Evolutionary conservation across 441 rosid species (phyloP), one percentile per base, ranked within the genome.

Genomic region (Gossypium schwendimanii): DNA sequence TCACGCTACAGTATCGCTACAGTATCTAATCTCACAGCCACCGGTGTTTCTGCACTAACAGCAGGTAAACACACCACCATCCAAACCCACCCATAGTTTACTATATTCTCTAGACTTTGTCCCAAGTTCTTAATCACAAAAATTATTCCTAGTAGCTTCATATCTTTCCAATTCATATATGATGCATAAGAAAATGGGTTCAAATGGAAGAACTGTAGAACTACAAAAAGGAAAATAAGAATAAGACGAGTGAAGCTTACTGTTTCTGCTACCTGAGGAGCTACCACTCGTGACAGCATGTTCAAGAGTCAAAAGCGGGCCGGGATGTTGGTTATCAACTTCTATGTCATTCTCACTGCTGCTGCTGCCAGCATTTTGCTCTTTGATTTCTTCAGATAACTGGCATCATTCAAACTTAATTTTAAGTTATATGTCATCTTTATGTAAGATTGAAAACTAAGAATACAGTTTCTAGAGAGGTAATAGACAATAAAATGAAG

Each of bases 241-340:
- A 26, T 70, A 69, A 45, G 68, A 9, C 1, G 14, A 17, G 59
- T n/a, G 44, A 41, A 10, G 39, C 53, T 60, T 79, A 86, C 87
- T 84, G 45, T 71, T 63, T 54, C 47, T 70, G 59, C 64, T 67
- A 50, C 61, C 76, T 2, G 81, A 77, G 81, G 73, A 82, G 72
- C 79, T 74, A 17, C 63, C 77, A 63, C 69, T 81, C 21, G 20
- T 69, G n/a, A 79, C 55, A 33, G 84, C 81, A 63, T 81, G 78
- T 75, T 87, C 89, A 65, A 80, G 85, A 66, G 73, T 75, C 31
- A 89, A 85, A 83, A 78, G 73, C 2, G 76, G 76, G 63, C 76
- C 66, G 20, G 80, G 76, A 76, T 53, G 70, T 64, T 24, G 76
- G 74, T 18, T 63, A 74, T 81, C 84, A 61, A 75, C 20, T 71